Conservation (phyloP, 257 asterid species). For the Capsicum rhomboideum region DNA sequence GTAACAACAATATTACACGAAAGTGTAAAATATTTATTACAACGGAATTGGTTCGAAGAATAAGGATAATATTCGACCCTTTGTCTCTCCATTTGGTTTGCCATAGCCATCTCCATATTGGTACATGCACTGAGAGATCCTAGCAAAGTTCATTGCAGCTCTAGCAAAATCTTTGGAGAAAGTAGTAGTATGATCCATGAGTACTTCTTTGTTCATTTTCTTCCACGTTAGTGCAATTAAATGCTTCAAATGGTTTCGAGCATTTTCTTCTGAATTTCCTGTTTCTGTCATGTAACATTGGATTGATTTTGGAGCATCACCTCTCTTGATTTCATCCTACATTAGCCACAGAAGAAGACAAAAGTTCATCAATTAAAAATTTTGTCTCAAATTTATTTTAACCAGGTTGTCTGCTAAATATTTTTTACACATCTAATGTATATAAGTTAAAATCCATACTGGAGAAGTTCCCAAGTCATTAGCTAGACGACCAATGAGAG, state of each 20-base stretch:
- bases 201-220: constrained; percentile 14
- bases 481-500: neutral
- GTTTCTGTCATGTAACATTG: constrained; percentile 29
- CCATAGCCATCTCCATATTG: constrained; percentile 27
- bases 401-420: too few relatives aligned
- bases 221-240: constrained; percentile 14
- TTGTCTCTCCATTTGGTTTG: constrained; percentile 1
- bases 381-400: too few relatives aligned
- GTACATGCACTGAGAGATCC: constrained; percentile 16
- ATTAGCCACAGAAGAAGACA: neutral
- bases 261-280: constrained; percentile 12
- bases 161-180: constrained; percentile 6
- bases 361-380: too few relatives aligned
- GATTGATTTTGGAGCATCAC: constrained; percentile 21
- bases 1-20: too few relatives aligned
- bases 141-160: constrained; percentile 5
- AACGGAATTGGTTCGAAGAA: constrained; percentile 12
- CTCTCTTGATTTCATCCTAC: constrained; percentile 23
- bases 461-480: constrained; percentile 38
- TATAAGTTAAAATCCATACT: constrained; percentile 1
- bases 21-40: neutral
- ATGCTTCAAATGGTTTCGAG: neutral
- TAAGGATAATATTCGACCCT: neutral
- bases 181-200: neutral
- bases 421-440: too few relatives aligned